Percentiles rank a stretch among this genome's conserved stretches.
phyloP scores from a whole-genome alignment of 306 rosid genomes.

The Quercus bicolor region DNA sequence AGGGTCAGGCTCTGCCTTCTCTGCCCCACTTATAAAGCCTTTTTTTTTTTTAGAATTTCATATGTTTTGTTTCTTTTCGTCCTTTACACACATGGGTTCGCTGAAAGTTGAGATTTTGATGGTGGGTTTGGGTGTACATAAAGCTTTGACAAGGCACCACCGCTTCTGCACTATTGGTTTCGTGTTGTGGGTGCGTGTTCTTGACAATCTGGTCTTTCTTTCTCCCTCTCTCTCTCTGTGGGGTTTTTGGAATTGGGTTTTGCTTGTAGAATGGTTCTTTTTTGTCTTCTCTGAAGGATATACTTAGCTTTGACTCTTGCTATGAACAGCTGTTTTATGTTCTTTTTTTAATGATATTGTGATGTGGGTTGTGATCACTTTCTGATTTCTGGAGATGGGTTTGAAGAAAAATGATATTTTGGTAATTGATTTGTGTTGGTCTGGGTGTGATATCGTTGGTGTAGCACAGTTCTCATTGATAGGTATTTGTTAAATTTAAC shows the following conservation, averaged over 20 bases:
- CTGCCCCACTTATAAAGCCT: not conserved
- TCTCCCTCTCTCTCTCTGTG: not conserved
- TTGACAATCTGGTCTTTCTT: not conserved
- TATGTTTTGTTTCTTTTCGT: constrained; percentile 33
- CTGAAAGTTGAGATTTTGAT: constrained; percentile 34
- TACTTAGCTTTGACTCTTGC: constrained; percentile 26
- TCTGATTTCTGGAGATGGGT: constrained; percentile 5
- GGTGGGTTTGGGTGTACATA: constrained; percentile 22
- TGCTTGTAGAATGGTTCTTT: constrained; percentile 9
- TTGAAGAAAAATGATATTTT: constrained; percentile 1
- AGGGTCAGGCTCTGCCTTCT: not conserved
- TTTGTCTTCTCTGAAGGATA: not conserved
- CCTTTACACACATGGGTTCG: constrained; percentile 31
- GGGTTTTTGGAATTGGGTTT: constrained; percentile 13
- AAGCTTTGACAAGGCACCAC: constrained; percentile 16
- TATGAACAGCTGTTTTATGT: not conserved
- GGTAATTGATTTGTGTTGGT: constrained; percentile 11
- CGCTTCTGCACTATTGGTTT: constrained; percentile 27
- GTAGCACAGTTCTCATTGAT: not conserved
- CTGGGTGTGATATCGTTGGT: not conserved
- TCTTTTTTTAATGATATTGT: not conserved
- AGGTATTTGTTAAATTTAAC: not conserved
- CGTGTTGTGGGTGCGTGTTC: constrained; percentile 21
- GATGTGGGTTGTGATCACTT: constrained; percentile 18
- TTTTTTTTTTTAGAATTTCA: not conserved